Base-by-base conservation (phyloP, 2,329 filamentous ascomycete species). In the Immersiporthe knoxdaviesiana region DNA sequence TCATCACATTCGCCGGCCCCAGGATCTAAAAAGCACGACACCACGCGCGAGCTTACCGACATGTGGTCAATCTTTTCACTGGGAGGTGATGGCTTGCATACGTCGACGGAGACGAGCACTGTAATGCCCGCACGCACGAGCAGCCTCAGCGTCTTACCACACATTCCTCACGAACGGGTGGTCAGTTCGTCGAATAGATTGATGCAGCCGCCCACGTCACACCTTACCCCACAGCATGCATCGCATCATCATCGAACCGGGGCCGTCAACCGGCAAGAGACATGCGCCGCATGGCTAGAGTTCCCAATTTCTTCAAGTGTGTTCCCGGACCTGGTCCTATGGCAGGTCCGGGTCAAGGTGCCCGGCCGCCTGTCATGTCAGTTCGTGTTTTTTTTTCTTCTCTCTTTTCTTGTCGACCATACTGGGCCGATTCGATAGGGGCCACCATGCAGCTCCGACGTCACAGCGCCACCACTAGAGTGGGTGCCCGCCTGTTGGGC, bases 341-440 rank as follows among this genome's bases (percentile, higher is more conserved):
- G 44, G 44, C 44, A 47, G 37, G 32, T 12, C 21, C 21, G 6
- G 32, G 11, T 37, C 2, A 1, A 8, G 37, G n/a, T 14, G 18
- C 56, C 21, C 21, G 32, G 56, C 56, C 18, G 21, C 18, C 3
- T 59, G 54, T 32, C 56, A 37, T 37, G 6, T 59, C 56, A 59
- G 18, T n/a, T n/a, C n/a, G n/a, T n/a, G n/a, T n/a, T n/a, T n/a
- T n/a, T n/a, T n/a, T n/a, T n/a, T n/a, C 16, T 35, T 7, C 30
- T 7, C 21, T 4, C 10, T 59, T 8, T 54, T 12, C 35, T 24
- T 27, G 21, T 39, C 32, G 3, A 11, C 30, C 35, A 10, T 37
- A 21, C 30, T 64, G 47, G 32, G 32, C 27, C 47, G 30, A 54
- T 64, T 21, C 62, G 44, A 63, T 63, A 63, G 14, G n/a, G 21